Evolutionary conservation across 2,329 filamentous ascomycete genomes (phyloP), one percentile per base, ranked within the genome.

Genomic region (Ophiostoma ulmi): DNA sequence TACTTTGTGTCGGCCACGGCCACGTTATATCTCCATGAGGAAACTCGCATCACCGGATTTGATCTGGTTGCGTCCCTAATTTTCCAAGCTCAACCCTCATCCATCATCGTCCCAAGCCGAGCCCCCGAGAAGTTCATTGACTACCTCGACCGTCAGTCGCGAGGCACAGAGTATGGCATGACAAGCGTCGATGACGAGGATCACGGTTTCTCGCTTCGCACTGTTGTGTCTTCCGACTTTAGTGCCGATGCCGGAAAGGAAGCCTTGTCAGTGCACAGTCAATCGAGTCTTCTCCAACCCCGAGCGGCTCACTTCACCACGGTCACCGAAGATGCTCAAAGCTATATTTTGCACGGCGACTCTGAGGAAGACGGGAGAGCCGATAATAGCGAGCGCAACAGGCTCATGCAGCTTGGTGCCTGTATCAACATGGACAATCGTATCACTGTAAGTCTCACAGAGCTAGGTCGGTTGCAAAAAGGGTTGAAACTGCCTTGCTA

Each of bases 1-100:
- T 97, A 94, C 77, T 97, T 94, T 77, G 82, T 90, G 66, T 88
- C 89, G 6, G 81, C 84, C 36, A 87, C 93, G 55, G 89, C 91
- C 75, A 87, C 84, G 48, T 79, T 97, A 3, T 90, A 87, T 72
- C 83, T 97, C 63, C 88, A 96, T 77, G 89, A 94, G 77, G 94
- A 97, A 74, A 84, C 92, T 11, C 83, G 86, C 20, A 83, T 88
- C 74, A 90, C 89, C 5, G 88, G 87, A n/a, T 78, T 87, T n/a
- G 88, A 92, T 48, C 81, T 90, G 14, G 81, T 91, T n/a, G 87
- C 91, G 72, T 88, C 85, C 5, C 79, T 89, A 26, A 77, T 89
- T 61, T 75, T 85, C 11, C 83, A 87, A 69, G 79, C 81, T 14
- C 83, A 86, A 70, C 87, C 88, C 20, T 88, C 85, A 0, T 83